Evolutionary conservation across 495 filamentous ascomycete species (phyloP), one percentile per base, ranked within the genome.

Genomic region (Trichoderma reesei): DNA sequence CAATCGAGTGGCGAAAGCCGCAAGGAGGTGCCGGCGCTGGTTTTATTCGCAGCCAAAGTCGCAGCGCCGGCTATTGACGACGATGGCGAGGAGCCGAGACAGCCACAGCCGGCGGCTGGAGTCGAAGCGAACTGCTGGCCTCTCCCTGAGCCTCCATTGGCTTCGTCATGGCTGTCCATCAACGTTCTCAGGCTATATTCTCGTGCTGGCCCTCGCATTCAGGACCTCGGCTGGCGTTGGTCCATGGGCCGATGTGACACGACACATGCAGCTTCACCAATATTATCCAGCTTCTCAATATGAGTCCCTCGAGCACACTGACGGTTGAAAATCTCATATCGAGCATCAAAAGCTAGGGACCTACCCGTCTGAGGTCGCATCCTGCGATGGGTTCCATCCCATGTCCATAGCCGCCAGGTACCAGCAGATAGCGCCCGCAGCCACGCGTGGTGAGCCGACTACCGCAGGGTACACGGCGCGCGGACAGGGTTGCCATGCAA

Each of bases 231-330:
- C 34, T 6, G 51, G 51, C 16, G 51, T 34, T 10, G 18, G 33
- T 33, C 26, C 5, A 56, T 10, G 51, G 51, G 51, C 18, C 51
- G 10, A 31, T 56, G 51, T 56, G 51, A 34, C 31, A 56, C 51
- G 51, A 56, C 51, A 48, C 16, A 48, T 48, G 44, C 44, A 56
- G 51, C 51, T 56, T 56, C 51, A 18, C 18, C 51, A 26, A 26
- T 26, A 56, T 56, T 56, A 56, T 34, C 51, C 51, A 56, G 51
- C 41, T 44, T 0, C 26, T 44, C 11, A 44, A 1, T 44, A 13
- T n/a, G 41, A 13, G n/a, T 44, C 41, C 13, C 9, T n/a, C 44
- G 20, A 8, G 44, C 20, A 44, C 14, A 44, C 1, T 2, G 38
- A 48, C 44, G 44, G 26, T 18, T 48, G 44, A 48, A 46, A 26